These are phyloP conservation scores for Candida nanaspora DNA, from an alignment of 805 yeast species.

Conservation along the genomic window DNA sequence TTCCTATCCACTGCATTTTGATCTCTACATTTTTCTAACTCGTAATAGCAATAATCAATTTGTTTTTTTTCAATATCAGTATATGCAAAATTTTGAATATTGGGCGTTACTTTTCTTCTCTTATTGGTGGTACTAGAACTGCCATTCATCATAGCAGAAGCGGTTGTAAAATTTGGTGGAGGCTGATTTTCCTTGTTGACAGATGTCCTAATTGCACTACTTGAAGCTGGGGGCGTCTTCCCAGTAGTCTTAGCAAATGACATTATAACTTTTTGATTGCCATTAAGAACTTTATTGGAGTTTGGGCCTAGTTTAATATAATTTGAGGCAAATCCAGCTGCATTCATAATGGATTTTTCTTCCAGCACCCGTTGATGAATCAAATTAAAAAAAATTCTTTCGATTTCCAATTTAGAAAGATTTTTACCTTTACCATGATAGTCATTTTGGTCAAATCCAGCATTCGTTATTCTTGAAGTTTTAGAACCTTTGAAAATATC, in stretches of 20 bases:
- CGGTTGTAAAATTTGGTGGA: neutral
- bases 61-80: constrained; percentile 17
- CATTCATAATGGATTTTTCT: constrained; percentile 68
- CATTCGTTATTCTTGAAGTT: constrained; percentile 48
- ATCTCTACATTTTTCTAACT: constrained; percentile 34
- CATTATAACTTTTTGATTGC: constrained; percentile 41
- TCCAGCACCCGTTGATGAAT: constrained; percentile 56
- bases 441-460: constrained; percentile 55
- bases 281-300: constrained; percentile 41
- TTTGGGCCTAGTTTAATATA: constrained; percentile 60
- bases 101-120: neutral
- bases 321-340: constrained; percentile 73
- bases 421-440: constrained; percentile 66
- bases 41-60: constrained; percentile 21
- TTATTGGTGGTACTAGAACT: neutral
- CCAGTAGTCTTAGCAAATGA: constrained; percentile 31
- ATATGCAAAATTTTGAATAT: constrained; percentile 5
- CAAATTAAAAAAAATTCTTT: constrained; percentile 75
- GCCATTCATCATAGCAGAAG: neutral
- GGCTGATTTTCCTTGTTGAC: neutral
- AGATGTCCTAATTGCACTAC: neutral
- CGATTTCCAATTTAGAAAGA: constrained; percentile 62
- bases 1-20: constrained; percentile 34
- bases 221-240: neutral
- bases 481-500: constrained; percentile 76